phyloP scores from a whole-genome alignment of 2,329 filamentous ascomycete genomes.

The Alternaria sp. region DNA sequence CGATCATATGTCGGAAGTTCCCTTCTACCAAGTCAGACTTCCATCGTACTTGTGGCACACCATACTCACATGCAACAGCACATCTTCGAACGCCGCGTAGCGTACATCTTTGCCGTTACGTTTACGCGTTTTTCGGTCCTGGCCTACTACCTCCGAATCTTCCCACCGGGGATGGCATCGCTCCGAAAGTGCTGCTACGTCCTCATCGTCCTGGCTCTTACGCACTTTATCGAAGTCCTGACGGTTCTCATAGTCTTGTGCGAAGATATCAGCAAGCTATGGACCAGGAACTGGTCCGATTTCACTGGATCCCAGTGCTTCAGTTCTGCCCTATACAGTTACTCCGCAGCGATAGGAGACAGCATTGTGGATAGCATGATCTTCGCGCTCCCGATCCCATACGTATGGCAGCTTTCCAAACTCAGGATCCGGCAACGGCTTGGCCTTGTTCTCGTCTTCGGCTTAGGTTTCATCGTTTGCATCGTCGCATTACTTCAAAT shows the following conservation, averaged over 20 bases:
- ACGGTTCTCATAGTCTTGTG: slow-evolving; percentile 32
- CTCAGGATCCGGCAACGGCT: slow-evolving; percentile 26
- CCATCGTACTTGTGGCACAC: background rate
- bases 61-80: slow-evolving; percentile 16
- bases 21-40: slow-evolving; percentile 27
- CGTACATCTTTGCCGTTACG: slow-evolving; percentile 44
- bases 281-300: slow-evolving; percentile 24
- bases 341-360: slow-evolving; percentile 37
- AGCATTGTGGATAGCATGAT: slow-evolving; percentile 34
- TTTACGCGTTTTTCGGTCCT: slow-evolving; percentile 45
- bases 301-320: slow-evolving; percentile 35
- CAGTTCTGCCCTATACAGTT: slow-evolving; percentile 33
- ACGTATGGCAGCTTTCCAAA: slow-evolving; percentile 33
- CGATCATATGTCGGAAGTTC: slow-evolving; percentile 23
- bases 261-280: slow-evolving; percentile 31
- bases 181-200: slow-evolving; percentile 27
- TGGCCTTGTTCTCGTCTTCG: slow-evolving; percentile 32
- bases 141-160: slow-evolving; percentile 47
- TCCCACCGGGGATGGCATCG: slow-evolving; percentile 28
- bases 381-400: slow-evolving; percentile 34
- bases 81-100: slow-evolving; percentile 41
- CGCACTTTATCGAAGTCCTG: slow-evolving; percentile 30
- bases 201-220: slow-evolving; percentile 24
- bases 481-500: slow-evolving; percentile 35
- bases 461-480: slow-evolving; percentile 35